phyloP scores from a whole-genome alignment of 192 early-diverging fungal genomes.

The Podila clonocystis region DNA sequence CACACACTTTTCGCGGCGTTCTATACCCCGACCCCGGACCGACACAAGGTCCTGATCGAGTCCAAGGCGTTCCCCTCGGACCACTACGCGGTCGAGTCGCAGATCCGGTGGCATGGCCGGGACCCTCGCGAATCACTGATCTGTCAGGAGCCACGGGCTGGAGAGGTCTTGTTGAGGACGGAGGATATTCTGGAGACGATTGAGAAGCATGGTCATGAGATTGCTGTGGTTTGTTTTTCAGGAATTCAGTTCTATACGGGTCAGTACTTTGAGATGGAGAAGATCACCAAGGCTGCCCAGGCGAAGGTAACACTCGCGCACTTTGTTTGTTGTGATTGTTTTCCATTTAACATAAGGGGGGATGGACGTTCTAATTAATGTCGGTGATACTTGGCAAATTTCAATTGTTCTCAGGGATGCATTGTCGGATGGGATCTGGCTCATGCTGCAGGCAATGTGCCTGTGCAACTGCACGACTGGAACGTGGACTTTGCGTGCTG shows the following conservation, averaged over 20 bases:
- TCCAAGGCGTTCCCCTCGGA: constrained; percentile 95
- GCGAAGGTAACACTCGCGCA: constrained; percentile 64
- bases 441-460: constrained; percentile 95
- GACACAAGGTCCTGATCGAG: constrained; percentile 93
- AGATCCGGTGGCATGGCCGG: constrained; percentile 84
- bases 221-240: constrained; percentile 89
- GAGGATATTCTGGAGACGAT: constrained; percentile 87
- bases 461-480: constrained; percentile 92
- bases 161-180: constrained; percentile 76
- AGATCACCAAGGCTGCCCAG: constrained; percentile 85
- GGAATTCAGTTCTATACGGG: constrained; percentile 98
- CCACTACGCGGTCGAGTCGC: constrained; percentile 92
- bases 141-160: constrained; percentile 74
- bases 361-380: no score
- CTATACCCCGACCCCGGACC: constrained; percentile 80
- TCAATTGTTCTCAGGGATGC: constrained; percentile 67
- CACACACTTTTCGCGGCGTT: constrained; percentile 93
- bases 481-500: constrained; percentile 97
- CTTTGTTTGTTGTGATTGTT: no score
- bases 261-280: constrained; percentile 84
- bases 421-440: constrained; percentile 95
- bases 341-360: no score
- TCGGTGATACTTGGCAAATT: background rate
- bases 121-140: constrained; percentile 79
- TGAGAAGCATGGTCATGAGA: constrained; percentile 73